These are phyloP conservation scores for Pseudogymnoascus sp. DNA, from an alignment of 2,329 filamentous ascomycete species.

Conservation along the genomic window DNA sequence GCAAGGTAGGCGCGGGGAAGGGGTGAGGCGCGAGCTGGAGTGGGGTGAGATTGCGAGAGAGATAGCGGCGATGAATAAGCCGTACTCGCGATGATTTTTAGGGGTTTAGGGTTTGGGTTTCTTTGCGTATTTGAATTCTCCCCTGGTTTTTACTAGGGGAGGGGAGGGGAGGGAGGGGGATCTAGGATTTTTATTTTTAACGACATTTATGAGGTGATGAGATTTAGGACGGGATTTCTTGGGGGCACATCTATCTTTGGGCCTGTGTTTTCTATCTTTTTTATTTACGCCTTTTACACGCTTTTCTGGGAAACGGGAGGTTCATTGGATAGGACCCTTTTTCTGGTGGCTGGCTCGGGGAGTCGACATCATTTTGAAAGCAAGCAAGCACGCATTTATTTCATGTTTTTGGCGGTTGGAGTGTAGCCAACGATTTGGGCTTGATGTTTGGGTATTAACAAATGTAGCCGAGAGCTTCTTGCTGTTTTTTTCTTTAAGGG, in stretches of 20 bases:
- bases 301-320: neutral
- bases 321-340: neutral
- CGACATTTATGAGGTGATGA: constrained; percentile 4
- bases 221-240: neutral
- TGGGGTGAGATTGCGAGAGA: constrained; percentile 84
- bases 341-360: neutral
- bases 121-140: neutral
- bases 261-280: neutral
- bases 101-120: neutral
- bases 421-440: neutral
- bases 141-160: neutral
- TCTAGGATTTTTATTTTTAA: neutral
- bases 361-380: neutral
- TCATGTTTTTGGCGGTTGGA: neutral
- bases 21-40: constrained; percentile 70
- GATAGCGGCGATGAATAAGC: constrained; percentile 91
- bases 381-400: neutral
- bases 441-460: neutral
- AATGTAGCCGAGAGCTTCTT: neutral
- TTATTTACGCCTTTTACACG: neutral
- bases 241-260: neutral
- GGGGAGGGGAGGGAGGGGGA: neutral
- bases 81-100: constrained; percentile 44
- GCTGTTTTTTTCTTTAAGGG: neutral
- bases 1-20: constrained; percentile 41